Evolutionary conservation across 306 rosid species (phyloP), one percentile per base, ranked within the genome.

Genomic region (Corylus americana): DNA sequence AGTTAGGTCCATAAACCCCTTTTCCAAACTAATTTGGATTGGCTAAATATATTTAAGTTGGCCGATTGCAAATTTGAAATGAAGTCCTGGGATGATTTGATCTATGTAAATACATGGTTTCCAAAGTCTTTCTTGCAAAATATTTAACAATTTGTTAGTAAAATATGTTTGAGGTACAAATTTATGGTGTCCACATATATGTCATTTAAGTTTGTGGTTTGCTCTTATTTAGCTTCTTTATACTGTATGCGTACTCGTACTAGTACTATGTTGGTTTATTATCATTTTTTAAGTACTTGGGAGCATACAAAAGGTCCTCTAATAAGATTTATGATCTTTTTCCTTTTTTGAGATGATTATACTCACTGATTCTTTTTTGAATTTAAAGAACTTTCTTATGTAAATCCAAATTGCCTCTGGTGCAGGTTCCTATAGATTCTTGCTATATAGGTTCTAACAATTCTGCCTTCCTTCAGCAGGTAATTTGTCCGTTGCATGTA

Each of bases 391-490:
- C 37, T n/a, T 69, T 64, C 77, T 47, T 20, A 49, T 35, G 48
- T 82, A 25, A 78, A 47, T 58, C 55, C 75, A 47, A 39, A 78
- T 78, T 80, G 74, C 59, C 81, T 11, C 11, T 78, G 25, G 25
- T 81, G 84, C 91, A 95, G 99, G 96, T 95, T 86, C 97, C 96
- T 59, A 88, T 93, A 80, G 99, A 95, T 81, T 91, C 98, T 55
- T 95, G 99, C 78, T 91, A 85, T 79, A 86, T 95, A 69, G 99
- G 94, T 58, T 79, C 91, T 4, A 87, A 77, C 82, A 95, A 95
- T 84, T 95, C 99, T 75, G 94, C 98, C 71, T 95, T 95, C 86
- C 94, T 95, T 78, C 97, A 95, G 91, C 99, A 95, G 99, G 99
- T 95, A 87, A 47, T 44, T 59, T 55, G 73, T 53, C 83, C 84